Percentiles rank a stretch among this genome's conserved stretches.
phyloP scores from a whole-genome alignment of 768 basidiomycete genomes.

The Gelatoporia subvermispora region DNA sequence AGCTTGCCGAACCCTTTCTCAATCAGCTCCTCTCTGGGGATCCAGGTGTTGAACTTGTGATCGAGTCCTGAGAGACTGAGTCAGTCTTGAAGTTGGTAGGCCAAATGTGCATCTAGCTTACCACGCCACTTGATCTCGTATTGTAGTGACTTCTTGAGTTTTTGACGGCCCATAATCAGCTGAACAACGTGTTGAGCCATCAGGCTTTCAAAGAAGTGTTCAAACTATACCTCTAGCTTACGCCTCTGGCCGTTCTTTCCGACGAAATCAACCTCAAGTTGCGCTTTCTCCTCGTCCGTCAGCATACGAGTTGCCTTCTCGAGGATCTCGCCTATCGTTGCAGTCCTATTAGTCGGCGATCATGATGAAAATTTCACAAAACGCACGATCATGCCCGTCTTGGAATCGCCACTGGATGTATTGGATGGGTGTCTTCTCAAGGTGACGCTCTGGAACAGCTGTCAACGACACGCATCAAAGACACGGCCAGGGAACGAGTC shows the following conservation, averaged over 20 bases:
- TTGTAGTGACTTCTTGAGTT: slow-evolving; percentile 91
- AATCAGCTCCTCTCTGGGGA: slow-evolving; percentile 82
- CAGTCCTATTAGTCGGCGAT: background rate
- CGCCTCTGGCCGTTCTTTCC: slow-evolving; percentile 89
- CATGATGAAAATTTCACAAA: slow-evolving; percentile 1
- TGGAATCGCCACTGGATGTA: slow-evolving; percentile 99
- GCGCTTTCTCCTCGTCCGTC: slow-evolving; percentile 76
- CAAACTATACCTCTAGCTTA: slow-evolving; percentile 71
- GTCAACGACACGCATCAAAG: slow-evolving; percentile 12
- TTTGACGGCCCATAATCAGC: slow-evolving; percentile 92
- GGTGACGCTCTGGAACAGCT: slow-evolving; percentile 63
- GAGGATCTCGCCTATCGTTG: slow-evolving; percentile 66
- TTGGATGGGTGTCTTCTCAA: slow-evolving; percentile 93
- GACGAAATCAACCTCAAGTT: slow-evolving; percentile 82
- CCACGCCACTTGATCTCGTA: slow-evolving; percentile 88
- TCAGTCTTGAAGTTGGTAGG: background rate
- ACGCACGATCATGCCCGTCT: slow-evolving; percentile 91
- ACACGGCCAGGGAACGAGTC: slow-evolving; percentile 9
- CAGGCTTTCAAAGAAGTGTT: background rate
- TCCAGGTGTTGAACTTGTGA: slow-evolving; percentile 87
- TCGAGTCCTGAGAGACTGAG: slow-evolving; percentile 45
- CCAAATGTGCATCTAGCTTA: slow-evolving; percentile 1
- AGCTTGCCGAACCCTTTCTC: slow-evolving; percentile 85
- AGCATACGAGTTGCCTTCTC: slow-evolving; percentile 90
- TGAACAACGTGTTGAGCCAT: slow-evolving; percentile 22